A percentile compares a stretch with the other conserved stretches of the same genome.
Conservation (phyloP, 1,284 basidiomycete genomes). For the Dichomitus squalens region DNA sequence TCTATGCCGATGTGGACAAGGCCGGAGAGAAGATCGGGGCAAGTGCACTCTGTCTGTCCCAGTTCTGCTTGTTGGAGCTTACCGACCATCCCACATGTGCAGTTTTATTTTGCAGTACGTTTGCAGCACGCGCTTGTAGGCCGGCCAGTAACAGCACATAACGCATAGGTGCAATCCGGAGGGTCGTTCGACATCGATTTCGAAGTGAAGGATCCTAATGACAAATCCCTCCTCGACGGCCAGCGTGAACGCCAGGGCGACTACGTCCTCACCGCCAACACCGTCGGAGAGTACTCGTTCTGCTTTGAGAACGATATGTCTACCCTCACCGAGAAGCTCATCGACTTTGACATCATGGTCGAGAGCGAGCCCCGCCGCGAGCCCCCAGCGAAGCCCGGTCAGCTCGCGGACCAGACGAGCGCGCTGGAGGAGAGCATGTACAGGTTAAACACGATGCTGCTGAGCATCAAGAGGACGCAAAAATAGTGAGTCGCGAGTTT, state of each 20-base stretch:
- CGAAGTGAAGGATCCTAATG: conserved; percentile 87
- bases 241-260: conserved; percentile 92
- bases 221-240: conserved; percentile 86
- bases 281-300: conserved; percentile 94
- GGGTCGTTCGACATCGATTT: conserved; percentile 98
- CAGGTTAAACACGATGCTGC: conserved; percentile 82
- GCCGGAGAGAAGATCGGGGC: conserved; percentile 89
- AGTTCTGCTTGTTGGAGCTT: not conserved
- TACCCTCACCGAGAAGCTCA: conserved; percentile 85
- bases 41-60: conserved; percentile 34
- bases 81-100: not conserved
- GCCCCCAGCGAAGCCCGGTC: conserved; percentile 77
- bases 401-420: conserved; percentile 89
- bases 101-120: conserved; percentile 66
- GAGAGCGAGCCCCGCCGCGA: conserved; percentile 91
- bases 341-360: conserved; percentile 98
- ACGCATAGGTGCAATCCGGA: conserved; percentile 85
- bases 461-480: conserved; percentile 88
- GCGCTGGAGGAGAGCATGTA: conserved; percentile 93
- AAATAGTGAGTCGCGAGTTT: conserved; percentile 70
- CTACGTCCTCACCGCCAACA: conserved; percentile 95
- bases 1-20: conserved; percentile 97
- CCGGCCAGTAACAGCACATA: not conserved
- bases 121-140: conserved; percentile 32
- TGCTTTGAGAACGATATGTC: conserved; percentile 99